A percentile compares a stretch with the other conserved stretches of the same genome.
Evolutionary conservation across 306 rosid genomes (phyloP).

Genomic region (Ormosia semicastrata): DNA sequence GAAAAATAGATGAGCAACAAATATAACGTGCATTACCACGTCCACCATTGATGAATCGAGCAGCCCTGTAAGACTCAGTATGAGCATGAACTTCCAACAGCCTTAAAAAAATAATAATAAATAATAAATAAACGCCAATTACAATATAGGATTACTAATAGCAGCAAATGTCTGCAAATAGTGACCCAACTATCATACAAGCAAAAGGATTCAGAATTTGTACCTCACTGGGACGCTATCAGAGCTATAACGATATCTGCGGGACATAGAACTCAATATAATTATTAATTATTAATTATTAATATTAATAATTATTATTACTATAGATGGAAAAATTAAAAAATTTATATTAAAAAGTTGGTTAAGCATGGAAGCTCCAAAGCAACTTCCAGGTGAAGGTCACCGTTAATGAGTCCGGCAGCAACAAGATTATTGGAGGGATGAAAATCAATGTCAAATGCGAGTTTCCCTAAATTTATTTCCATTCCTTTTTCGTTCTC

Average conservation of each 20-base stretch:
- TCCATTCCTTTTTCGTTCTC: too few species aligned
- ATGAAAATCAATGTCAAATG: constrained; percentile 20
- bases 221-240: constrained; percentile 65
- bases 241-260: constrained; percentile 59
- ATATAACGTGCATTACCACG: constrained; percentile 49
- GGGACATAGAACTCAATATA: not conserved
- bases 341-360: too few species aligned
- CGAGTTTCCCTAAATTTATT: too few species aligned
- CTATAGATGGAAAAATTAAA: too few species aligned
- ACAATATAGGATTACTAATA: too few species aligned
- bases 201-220: not conserved
- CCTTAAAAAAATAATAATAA: constrained; percentile 32
- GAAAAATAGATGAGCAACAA: not conserved
- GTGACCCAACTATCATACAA: not conserved
- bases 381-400: constrained; percentile 58
- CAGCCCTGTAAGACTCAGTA: constrained; percentile 79
- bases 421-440: constrained; percentile 61
- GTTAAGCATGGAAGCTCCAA: not conserved
- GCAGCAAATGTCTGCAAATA: not conserved
- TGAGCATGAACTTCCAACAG: constrained; percentile 75
- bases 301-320: too few species aligned
- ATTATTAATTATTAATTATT: not conserved
- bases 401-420: constrained; percentile 63
- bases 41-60: constrained; percentile 71
- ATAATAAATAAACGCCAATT: too few species aligned